Percentiles rank a stretch among this genome's conserved stretches.
Evolutionary conservation across 805 yeast genomes (phyloP).

Genomic region (Candida montana): DNA sequence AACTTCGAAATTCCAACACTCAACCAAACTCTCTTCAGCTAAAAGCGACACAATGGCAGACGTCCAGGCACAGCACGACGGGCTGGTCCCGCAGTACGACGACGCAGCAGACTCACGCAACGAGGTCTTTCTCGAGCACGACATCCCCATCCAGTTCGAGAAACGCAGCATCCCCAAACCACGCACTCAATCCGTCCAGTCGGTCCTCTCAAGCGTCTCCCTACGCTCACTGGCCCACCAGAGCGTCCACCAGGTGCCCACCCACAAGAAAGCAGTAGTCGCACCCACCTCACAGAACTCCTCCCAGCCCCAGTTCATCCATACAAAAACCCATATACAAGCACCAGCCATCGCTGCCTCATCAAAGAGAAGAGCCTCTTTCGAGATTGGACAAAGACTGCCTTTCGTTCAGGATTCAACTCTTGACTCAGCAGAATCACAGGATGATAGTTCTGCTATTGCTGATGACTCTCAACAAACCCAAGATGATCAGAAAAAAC

Average conservation of each 20-base stretch:
- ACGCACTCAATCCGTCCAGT: constrained; percentile 35
- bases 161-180: constrained; percentile 56
- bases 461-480: too few relatives aligned
- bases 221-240: constrained; percentile 40
- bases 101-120: constrained; percentile 15
- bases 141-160: constrained; percentile 63
- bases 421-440: constrained; percentile 1
- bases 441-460: too few relatives aligned
- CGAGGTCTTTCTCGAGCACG: constrained; percentile 49
- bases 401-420: constrained; percentile 30
- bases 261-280: constrained; percentile 9
- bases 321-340: constrained; percentile 33
- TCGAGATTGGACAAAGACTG: constrained; percentile 27
- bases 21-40: too few relatives aligned
- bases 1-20: too few relatives aligned
- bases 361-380: constrained; percentile 27
- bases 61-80: not conserved
- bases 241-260: constrained; percentile 7
- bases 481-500: constrained; percentile 26
- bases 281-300: constrained; percentile 12
- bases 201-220: constrained; percentile 53
- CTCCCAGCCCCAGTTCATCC: constrained; percentile 22
- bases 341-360: constrained; percentile 36
- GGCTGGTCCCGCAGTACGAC: not conserved
- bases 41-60: too few relatives aligned